Evolutionary conservation across 192 early-diverging fungal species (phyloP).

Genomic region (Coemansia sp.): DNA sequence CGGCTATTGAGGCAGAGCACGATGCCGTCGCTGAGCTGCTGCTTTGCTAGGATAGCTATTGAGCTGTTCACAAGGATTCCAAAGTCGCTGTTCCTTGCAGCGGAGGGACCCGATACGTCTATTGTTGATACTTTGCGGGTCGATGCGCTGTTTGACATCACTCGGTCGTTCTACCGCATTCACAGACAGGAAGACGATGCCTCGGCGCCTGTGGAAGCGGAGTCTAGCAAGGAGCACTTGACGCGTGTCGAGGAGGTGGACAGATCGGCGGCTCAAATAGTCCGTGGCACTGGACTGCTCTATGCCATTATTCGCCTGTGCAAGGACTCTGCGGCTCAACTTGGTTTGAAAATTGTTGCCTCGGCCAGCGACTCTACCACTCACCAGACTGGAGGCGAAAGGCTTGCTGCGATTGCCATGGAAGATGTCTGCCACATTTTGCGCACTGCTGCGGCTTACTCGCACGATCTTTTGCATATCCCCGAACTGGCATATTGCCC

Average conservation of each 20-base stretch:
- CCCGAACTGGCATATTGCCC: conserved; percentile 17
- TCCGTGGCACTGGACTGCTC: conserved; percentile 42
- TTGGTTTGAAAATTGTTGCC: conserved; percentile 16
- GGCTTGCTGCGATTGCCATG: conserved; percentile 16
- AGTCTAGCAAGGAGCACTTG: background rate
- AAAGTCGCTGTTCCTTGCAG: conserved; percentile 24
- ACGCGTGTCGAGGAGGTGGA: conserved; percentile 19
- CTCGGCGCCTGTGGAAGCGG: background rate
- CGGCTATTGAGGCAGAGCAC: conserved; percentile 11
- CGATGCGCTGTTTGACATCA: conserved; percentile 24
- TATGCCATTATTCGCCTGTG: conserved; percentile 24
- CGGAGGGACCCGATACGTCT: background rate
- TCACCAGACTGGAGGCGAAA: background rate
- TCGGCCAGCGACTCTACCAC: background rate
- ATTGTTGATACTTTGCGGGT: conserved; percentile 4
- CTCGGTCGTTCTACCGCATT: conserved; percentile 33
- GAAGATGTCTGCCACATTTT: conserved; percentile 48
- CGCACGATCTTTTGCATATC: conserved; percentile 17
- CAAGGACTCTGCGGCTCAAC: conserved; percentile 24
- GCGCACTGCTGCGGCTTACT: conserved; percentile 29
- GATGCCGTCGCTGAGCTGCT: conserved; percentile 12
- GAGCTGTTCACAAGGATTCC: conserved; percentile 53
- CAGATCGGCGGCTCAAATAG: conserved; percentile 25
- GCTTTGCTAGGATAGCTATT: conserved; percentile 47
- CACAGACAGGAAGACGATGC: conserved; percentile 9